phyloP scores from a whole-genome alignment of 2,329 filamentous ascomycete species.

The Rhexocercosporidium sp. region DNA sequence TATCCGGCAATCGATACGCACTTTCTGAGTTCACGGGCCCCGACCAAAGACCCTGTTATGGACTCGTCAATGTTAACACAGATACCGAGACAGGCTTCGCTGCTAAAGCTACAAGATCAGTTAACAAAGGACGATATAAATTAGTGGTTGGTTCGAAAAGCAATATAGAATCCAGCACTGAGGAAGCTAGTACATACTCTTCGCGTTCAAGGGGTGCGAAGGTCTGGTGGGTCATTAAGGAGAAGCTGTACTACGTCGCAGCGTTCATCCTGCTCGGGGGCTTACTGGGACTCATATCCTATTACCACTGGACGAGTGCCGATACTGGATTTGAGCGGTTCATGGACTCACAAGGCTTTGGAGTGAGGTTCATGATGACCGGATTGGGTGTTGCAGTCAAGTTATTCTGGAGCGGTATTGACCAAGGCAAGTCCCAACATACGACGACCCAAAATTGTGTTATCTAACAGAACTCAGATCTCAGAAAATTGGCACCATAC shows the following conservation, averaged over 20 bases:
- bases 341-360: constrained; percentile 49
- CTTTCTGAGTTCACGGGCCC: constrained; percentile 13
- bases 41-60: constrained; percentile 23
- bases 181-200: neutral
- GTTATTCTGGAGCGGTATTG: constrained; percentile 50
- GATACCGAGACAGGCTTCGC: constrained; percentile 22
- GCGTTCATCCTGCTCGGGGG: constrained; percentile 25
- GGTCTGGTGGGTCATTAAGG: constrained; percentile 16
- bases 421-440: constrained; percentile 42
- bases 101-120: neutral
- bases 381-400: constrained; percentile 46
- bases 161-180: neutral
- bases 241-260: constrained; percentile 19
- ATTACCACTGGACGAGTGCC: constrained; percentile 45
- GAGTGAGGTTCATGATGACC: constrained; percentile 49
- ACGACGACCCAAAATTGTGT: neutral
- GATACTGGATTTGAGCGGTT: constrained; percentile 47
- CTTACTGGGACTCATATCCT: constrained; percentile 45
- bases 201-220: neutral
- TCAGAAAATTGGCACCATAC: constrained; percentile 53
- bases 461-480: constrained; percentile 42
- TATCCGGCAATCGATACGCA: constrained; percentile 19
- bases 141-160: neutral
- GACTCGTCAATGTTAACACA: constrained; percentile 24
- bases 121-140: constrained; percentile 1